Conservation (phyloP, 495 filamentous ascomycete genomes). For the Cryomyces minteri region DNA sequence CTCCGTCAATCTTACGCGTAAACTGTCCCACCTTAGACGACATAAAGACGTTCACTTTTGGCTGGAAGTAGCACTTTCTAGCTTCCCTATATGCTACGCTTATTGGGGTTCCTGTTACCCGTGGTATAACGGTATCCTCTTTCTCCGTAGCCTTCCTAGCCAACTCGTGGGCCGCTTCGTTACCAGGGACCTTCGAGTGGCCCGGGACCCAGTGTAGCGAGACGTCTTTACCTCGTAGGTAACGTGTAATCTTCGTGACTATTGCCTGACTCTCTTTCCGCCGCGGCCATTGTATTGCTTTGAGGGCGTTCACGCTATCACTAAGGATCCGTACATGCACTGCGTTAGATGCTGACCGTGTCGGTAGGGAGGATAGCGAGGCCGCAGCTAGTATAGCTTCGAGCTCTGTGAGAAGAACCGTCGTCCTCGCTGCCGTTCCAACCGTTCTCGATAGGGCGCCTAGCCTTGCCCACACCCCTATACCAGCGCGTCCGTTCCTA, state of each 20-base stretch:
- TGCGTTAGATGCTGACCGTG: slow-evolving; percentile 1
- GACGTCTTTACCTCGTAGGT: slow-evolving; percentile 1
- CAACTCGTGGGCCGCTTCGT: slow-evolving; percentile 1
- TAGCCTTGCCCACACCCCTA: slow-evolving; percentile 1
- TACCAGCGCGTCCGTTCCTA: slow-evolving; percentile 2
- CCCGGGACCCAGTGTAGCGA: no score
- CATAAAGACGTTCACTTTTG: neutral
- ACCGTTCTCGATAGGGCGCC: slow-evolving; percentile 1
- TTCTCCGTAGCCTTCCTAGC: slow-evolving; percentile 1
- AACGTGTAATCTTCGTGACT: neutral
- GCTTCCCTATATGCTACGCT: neutral
- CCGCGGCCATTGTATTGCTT: no score
- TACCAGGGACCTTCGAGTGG: neutral
- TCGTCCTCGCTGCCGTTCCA: neutral
- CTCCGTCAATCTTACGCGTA: neutral
- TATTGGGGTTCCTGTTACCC: no score
- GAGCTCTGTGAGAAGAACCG: no score
- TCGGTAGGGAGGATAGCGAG: no score
- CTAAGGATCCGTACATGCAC: slow-evolving; percentile 2
- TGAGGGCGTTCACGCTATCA: no score
- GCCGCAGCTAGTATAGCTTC: no score
- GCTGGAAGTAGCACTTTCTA: neutral
- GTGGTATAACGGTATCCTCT: no score
- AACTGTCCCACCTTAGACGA: neutral
- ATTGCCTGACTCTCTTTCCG: neutral